Evolutionary conservation across 2,329 filamentous ascomycete genomes (phyloP).

Genomic region (Colletotrichum endophyticum): DNA sequence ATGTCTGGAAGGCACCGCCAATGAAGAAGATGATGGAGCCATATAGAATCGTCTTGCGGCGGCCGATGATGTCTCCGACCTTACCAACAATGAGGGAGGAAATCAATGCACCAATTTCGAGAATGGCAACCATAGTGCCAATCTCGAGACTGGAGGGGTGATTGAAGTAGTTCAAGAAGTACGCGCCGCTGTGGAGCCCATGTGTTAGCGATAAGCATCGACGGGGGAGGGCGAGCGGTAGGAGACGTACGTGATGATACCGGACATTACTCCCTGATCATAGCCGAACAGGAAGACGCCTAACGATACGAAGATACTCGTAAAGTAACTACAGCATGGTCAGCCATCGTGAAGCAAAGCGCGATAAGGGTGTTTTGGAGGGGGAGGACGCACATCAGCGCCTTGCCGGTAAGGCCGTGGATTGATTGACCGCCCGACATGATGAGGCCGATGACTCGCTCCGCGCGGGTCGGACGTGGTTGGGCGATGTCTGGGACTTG

Average conservation of each 20-base stretch:
- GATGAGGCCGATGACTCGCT: conserved; percentile 78
- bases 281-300: conserved; percentile 91
- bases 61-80: conserved; percentile 89
- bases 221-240: neutral
- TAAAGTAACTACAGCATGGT: conserved; percentile 76
- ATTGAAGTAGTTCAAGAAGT: conserved; percentile 92
- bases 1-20: conserved; percentile 85
- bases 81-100: conserved; percentile 86
- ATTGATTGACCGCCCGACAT: conserved; percentile 85
- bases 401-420: conserved; percentile 94
- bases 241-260: conserved; percentile 65
- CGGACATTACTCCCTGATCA: conserved; percentile 89
- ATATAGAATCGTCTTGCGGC: conserved; percentile 89
- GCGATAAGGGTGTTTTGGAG: neutral
- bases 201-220: neutral
- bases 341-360: neutral
- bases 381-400: conserved; percentile 72
- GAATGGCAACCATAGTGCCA: conserved; percentile 96
- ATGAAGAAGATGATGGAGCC: conserved; percentile 87
- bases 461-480: conserved; percentile 66
- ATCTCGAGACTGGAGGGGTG: conserved; percentile 87
- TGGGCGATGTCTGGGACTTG: conserved; percentile 74
- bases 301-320: conserved; percentile 86
- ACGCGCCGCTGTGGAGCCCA: conserved; percentile 67
- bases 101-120: conserved; percentile 92